Evolutionary conservation across 2,329 filamentous ascomycete species (phyloP), one percentile per base, ranked within the genome.

Genomic region (Verticillium longisporum): DNA sequence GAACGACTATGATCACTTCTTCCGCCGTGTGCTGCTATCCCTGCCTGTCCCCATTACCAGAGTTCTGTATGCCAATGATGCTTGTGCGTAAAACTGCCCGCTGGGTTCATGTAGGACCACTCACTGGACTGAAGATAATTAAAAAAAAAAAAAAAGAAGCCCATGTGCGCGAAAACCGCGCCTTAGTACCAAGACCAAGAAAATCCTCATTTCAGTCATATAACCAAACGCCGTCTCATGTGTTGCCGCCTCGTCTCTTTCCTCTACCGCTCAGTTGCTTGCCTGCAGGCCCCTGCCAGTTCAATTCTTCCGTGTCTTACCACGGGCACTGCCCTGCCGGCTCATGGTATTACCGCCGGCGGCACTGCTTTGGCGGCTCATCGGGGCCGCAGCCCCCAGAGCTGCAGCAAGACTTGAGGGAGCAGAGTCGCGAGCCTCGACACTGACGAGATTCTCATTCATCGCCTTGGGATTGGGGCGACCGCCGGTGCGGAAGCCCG

Each of bases 271-370:
- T 21, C 45, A 10, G 13, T 26, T 18, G n/a, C 45, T 18, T 26
- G n/a, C 45, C 18, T 26, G 18, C 10, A 15, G 6, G 45, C 45
- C 45, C 11, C 18, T 6, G 9, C 18, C 18, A 53, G 5, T 18
- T 55, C 31, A 74, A 58, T 68, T 71, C 67, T 75, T 75, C 58
- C 76, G 72, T 58, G 74, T 70, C 68, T 78, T 78, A 57, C 81
- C 82, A 58, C 82, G 76, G 26, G 77, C 78, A 64, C 80, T 83
- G 55, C 80, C 80, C 67, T 82, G 79, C 26, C 83, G 76, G 65
- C 82, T 85, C 83, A 85, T 85, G 13, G 81, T 75, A 36, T 79
- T 79, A 53, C 83, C 83, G 31, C 82, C 81, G 4, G 80, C 73
- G 60, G 63, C 63, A 18, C 81, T 84, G 71, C 80, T 84, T 69